A percentile compares a stretch with the other conserved stretches of the same genome.
Evolutionary conservation across 1,139 yeast species (phyloP).

Genomic region (Pneumocystis wakefieldiae): DNA sequence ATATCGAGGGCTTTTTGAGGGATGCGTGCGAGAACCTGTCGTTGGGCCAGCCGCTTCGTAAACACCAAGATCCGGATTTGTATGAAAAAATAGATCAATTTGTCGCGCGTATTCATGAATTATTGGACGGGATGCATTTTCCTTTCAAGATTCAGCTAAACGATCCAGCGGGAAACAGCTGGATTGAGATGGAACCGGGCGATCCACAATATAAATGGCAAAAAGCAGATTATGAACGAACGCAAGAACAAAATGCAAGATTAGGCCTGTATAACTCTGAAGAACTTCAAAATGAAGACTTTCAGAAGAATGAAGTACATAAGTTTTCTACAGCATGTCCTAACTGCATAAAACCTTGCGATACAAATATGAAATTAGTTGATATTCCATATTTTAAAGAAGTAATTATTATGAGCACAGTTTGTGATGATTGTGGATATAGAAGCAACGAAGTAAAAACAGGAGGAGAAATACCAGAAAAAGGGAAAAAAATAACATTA

Average conservation of each 20-base stretch:
- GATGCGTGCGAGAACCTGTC: conserved; percentile 77
- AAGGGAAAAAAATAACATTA: conserved; percentile 63
- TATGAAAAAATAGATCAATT: conserved; percentile 62
- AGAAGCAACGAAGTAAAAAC: conserved; percentile 96
- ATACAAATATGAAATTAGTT: conserved; percentile 92
- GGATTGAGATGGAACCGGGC: conserved; percentile 83
- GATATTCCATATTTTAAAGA: conserved; percentile 96
- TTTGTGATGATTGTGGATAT: conserved; percentile 85
- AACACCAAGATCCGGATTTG: conserved; percentile 55
- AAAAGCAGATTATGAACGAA: conserved; percentile 63
- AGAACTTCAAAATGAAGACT: conserved; percentile 28
- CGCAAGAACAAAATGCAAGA: conserved; percentile 74
- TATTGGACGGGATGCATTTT: conserved; percentile 49
- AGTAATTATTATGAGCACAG: conserved; percentile 90
- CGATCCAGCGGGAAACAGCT: conserved; percentile 95
- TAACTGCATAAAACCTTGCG: conserved; percentile 61
- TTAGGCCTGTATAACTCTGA: conserved; percentile 79
- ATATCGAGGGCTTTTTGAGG: conserved; percentile 70
- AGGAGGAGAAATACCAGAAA: conserved; percentile 86
- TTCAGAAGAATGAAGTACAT: conserved; percentile 68
- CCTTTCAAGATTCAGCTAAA: conserved; percentile 73
- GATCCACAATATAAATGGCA: conserved; percentile 89
- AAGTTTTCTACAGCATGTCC: conserved; percentile 88
- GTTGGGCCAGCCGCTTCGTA: conserved; percentile 68
- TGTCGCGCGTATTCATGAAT: conserved; percentile 42